Conservation (phyloP, 192 early-diverging fungal genomes). For the Rhizophagus sp. region DNA sequence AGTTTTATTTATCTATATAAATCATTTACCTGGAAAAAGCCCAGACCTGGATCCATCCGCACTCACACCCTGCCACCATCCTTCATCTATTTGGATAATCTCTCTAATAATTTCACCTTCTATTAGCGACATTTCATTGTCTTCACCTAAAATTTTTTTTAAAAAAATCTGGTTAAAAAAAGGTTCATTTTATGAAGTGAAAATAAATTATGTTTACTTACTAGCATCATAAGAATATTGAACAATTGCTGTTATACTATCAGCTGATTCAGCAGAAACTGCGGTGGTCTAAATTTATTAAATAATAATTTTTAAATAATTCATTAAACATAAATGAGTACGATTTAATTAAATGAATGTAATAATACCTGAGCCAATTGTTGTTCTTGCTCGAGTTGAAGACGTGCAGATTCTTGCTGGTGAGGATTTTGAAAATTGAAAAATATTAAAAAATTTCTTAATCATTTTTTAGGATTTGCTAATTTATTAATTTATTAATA, state of each 20-base stretch:
- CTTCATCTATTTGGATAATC: conserved; percentile 83
- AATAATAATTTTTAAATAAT: too few relatives aligned
- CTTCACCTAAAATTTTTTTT: conserved; percentile 38
- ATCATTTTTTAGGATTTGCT: background rate
- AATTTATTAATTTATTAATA: background rate
- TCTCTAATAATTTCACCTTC: conserved; percentile 83
- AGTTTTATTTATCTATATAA: background rate
- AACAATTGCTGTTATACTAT: conserved; percentile 60
- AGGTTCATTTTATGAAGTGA: background rate
- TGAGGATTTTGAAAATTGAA: background rate
- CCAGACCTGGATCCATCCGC: conserved; percentile 73
- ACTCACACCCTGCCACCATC: conserved; percentile 90
- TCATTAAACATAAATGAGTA: too few relatives aligned
- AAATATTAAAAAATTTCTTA: too few relatives aligned
- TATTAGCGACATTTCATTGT: conserved; percentile 82
- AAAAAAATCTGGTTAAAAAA: background rate
- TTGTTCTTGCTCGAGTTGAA: background rate
- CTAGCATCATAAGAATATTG: conserved; percentile 76
- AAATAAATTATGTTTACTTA: background rate
- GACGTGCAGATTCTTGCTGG: background rate
- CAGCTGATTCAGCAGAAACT: conserved; percentile 32
- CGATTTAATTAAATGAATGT: background rate
- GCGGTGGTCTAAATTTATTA: background rate
- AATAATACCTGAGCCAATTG: background rate
- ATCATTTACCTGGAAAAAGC: conserved; percentile 72